Evolutionary conservation across 352 stramenopile genomes (phyloP).

Genomic region (Thraustochytrium striatum): DNA sequence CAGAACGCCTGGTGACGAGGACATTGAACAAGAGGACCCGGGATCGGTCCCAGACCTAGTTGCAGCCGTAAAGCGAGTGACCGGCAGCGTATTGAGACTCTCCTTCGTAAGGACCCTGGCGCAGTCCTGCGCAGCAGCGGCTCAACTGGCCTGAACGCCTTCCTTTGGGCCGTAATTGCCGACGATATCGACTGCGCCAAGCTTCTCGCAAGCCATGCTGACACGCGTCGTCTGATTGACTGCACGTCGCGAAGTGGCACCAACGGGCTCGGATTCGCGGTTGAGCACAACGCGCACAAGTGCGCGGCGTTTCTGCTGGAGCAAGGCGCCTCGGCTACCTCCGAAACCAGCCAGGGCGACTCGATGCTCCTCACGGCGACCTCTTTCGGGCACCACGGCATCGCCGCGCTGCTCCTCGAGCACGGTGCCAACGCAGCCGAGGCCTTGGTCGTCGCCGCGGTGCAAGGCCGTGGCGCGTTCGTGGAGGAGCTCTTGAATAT

Average conservation of each 20-base stretch:
- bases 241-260: neutral
- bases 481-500: neutral
- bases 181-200: neutral
- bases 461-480: conserved; percentile 16
- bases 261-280: conserved; percentile 13
- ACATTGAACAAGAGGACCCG: neutral
- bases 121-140: neutral
- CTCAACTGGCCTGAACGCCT: neutral
- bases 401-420: neutral
- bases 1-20: neutral
- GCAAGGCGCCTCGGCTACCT: neutral
- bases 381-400: neutral
- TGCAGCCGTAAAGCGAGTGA: neutral
- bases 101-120: neutral
- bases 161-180: conserved; percentile 3
- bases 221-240: neutral
- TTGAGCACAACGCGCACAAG: conserved; percentile 11
- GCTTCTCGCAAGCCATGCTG: neutral
- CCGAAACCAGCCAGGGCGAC: neutral
- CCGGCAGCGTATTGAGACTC: neutral
- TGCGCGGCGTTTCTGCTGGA: neutral
- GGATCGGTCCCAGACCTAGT: neutral
- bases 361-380: conserved; percentile 12
- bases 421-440: neutral
- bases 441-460: conserved; percentile 3